phyloP scores from a whole-genome alignment of 345 rosid genomes.

The Gossypium mustelinum region DNA sequence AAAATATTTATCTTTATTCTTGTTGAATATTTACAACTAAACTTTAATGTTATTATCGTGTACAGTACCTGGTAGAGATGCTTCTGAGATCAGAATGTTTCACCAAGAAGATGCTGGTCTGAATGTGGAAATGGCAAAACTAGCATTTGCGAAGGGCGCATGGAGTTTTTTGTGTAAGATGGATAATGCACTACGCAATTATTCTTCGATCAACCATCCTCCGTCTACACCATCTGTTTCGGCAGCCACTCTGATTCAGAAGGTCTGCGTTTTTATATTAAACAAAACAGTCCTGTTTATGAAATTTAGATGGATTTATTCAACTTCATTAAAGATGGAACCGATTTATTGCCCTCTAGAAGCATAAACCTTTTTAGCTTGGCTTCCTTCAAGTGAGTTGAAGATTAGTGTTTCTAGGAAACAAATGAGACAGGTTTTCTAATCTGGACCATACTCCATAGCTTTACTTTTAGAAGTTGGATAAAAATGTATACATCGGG shows the following conservation, averaged over 20 bases:
- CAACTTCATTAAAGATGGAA: neutral
- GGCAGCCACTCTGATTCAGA: constrained; percentile 55
- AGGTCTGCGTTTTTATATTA: constrained; percentile 41
- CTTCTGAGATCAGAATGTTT: constrained; percentile 79
- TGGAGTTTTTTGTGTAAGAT: constrained; percentile 90
- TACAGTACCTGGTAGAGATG: constrained; percentile 81
- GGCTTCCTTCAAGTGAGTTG: neutral
- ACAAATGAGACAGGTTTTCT: neutral
- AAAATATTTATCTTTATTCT: neutral
- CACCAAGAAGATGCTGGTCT: constrained; percentile 94
- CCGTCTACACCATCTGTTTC: constrained; percentile 33
- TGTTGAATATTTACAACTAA: neutral
- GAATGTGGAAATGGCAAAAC: constrained; percentile 80
- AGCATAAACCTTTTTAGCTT: neutral
- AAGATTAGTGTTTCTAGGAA: neutral
- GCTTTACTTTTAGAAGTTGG: neutral
- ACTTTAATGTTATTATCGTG: constrained; percentile 11
- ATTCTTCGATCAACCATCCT: constrained; percentile 27
- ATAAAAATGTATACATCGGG: neutral
- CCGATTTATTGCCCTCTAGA: neutral
- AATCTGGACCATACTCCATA: neutral
- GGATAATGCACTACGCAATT: constrained; percentile 75
- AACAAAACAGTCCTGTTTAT: neutral
- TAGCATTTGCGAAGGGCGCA: constrained; percentile 85
- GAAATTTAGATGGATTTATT: neutral